Evolutionary conservation across 495 filamentous ascomycete genomes (phyloP).

Genomic region (Xylaria sp.): DNA sequence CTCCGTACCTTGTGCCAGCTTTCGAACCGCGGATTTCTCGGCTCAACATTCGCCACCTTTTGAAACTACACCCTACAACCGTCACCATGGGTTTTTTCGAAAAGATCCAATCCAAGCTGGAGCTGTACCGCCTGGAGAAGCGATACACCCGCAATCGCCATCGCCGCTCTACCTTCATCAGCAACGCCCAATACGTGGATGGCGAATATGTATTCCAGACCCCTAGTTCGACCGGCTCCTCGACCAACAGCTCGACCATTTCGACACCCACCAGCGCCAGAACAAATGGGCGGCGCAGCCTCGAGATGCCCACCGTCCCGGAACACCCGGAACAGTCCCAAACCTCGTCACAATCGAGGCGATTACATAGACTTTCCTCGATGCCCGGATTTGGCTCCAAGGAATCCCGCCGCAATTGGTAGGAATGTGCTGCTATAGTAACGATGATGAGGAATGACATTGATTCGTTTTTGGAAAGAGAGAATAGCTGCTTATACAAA

Average conservation of each 20-base stretch:
- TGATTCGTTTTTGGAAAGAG: slow-evolving; percentile 7
- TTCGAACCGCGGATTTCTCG: neutral
- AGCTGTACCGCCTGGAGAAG: slow-evolving; percentile 92
- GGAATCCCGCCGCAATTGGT: slow-evolving; percentile 37
- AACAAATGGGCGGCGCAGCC: slow-evolving; percentile 33
- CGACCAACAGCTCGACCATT: slow-evolving; percentile 46
- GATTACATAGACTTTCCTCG: slow-evolving; percentile 53
- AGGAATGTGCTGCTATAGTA: slow-evolving; percentile 27
- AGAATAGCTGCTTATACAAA: slow-evolving; percentile 10
- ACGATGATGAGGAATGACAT: slow-evolving; percentile 28
- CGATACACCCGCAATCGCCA: slow-evolving; percentile 83
- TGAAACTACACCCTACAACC: neutral
- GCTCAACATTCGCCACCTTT: neutral
- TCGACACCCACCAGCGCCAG: slow-evolving; percentile 34
- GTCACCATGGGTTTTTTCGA: slow-evolving; percentile 52
- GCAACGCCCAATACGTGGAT: slow-evolving; percentile 86
- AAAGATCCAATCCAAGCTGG: slow-evolving; percentile 67
- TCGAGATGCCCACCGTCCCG: slow-evolving; percentile 29
- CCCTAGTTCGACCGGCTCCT: slow-evolving; percentile 57
- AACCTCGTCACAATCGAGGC: slow-evolving; percentile 38
- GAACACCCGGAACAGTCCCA: slow-evolving; percentile 29
- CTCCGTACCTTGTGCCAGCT: neutral
- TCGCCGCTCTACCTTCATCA: slow-evolving; percentile 84
- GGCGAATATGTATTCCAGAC: slow-evolving; percentile 84
- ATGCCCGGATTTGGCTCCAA: slow-evolving; percentile 56